A percentile compares a stretch with the other conserved stretches of the same genome.
Conservation (phyloP, 106 monocot genomes). For the Amphibolis antarctica region DNA sequence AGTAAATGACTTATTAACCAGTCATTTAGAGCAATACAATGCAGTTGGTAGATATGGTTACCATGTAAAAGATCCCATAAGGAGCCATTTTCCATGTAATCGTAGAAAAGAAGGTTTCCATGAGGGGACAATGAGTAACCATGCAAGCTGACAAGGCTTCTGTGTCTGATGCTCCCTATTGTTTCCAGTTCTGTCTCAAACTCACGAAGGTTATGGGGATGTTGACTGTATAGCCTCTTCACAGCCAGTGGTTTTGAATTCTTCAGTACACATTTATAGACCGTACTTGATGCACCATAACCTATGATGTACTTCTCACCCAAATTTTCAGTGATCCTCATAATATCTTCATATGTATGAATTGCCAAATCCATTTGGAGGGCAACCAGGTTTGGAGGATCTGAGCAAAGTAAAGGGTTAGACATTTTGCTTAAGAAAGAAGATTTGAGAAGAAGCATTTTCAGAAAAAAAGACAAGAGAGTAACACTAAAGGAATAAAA, state of each 20-base stretch:
- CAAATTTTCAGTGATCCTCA: constrained; percentile 76
- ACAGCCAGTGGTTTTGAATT: constrained; percentile 69
- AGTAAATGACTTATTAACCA: background rate
- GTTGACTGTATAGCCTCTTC: constrained; percentile 61
- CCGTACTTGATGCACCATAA: constrained; percentile 85
- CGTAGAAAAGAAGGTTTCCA: constrained; percentile 96
- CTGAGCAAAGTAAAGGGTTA: constrained; percentile 17
- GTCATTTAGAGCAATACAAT: background rate
- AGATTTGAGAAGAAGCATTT: background rate
- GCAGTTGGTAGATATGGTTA: background rate
- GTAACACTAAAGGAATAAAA: background rate
- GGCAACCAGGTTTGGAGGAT: constrained; percentile 69
- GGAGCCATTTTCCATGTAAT: constrained; percentile 98
- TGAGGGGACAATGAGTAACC: constrained; percentile 86
- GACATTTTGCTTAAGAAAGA: background rate
- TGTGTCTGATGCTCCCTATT: constrained; percentile 82
- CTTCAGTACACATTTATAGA: constrained; percentile 78
- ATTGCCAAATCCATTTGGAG: constrained; percentile 96
- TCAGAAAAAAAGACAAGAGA: background rate
- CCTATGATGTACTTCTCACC: constrained; percentile 89
- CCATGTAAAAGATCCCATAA: constrained; percentile 99
- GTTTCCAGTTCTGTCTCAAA: constrained; percentile 92
- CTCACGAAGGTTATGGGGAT: constrained; percentile 56
- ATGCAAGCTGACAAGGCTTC: constrained; percentile 85
- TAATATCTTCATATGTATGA: constrained; percentile 86